Conservation (phyloP, 148 eudicot species). For the Fagopyrum homotropicum region DNA sequence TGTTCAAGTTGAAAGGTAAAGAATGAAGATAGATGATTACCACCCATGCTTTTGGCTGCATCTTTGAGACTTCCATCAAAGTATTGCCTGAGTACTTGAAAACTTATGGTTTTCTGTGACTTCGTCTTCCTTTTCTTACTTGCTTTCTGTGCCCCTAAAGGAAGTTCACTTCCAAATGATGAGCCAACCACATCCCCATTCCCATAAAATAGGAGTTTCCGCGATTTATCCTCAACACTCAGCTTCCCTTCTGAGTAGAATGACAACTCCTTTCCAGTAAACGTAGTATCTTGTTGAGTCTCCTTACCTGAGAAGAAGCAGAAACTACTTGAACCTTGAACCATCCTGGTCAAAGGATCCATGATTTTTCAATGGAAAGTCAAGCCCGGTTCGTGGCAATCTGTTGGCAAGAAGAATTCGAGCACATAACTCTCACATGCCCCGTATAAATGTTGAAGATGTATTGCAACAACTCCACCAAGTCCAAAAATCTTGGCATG, state of each 20-base stretch:
- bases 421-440: conserved; percentile 42
- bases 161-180: conserved; percentile 25
- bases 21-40: conserved; percentile 24
- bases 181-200: conserved; percentile 28
- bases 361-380: conserved; percentile 30
- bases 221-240: conserved; percentile 31
- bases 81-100: conserved; percentile 64
- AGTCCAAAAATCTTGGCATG: conserved; percentile 62
- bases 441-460: conserved; percentile 17
- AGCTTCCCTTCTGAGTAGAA: not conserved
- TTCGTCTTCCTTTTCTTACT: conserved; percentile 49
- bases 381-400: conserved; percentile 33
- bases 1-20: too few relatives aligned
- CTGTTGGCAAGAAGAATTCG: conserved; percentile 63
- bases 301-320: conserved; percentile 38
- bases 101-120: conserved; percentile 59
- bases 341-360: conserved; percentile 34
- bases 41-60: conserved; percentile 87
- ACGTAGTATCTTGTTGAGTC: conserved; percentile 30
- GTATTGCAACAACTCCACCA: conserved; percentile 60
- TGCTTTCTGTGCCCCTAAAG: conserved; percentile 23
- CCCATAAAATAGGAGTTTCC: conserved; percentile 30
- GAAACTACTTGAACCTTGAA: conserved; percentile 42
- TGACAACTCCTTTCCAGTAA: not conserved
- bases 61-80: conserved; percentile 86